A percentile compares a stretch with the other conserved stretches of the same genome.
These are phyloP conservation scores for Aegilops longissima DNA, from an alignment of 176 grass and related monocot genomes.

Conservation along the genomic window DNA sequence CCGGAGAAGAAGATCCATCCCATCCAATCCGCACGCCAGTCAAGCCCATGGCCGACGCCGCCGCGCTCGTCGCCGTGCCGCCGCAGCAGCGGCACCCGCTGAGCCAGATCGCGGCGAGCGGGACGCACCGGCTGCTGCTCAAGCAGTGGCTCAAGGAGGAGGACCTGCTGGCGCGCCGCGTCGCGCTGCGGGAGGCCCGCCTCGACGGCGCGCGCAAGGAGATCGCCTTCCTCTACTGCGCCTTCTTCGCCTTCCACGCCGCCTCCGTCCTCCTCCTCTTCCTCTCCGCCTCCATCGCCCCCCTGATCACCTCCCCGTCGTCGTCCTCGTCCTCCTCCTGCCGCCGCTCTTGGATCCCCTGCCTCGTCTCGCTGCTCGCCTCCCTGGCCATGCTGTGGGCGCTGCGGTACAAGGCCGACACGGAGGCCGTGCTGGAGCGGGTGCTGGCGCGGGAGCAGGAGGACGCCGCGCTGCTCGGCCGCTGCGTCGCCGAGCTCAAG, in stretches of 20 bases:
- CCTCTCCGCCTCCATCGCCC: conserved; percentile 17
- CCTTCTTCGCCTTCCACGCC: conserved; percentile 84
- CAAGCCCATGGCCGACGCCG: conserved; percentile 10
- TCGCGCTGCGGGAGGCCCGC: conserved; percentile 79
- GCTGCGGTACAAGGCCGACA: conserved; percentile 88
- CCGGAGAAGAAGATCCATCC: background rate
- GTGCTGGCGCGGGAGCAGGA: conserved; percentile 80
- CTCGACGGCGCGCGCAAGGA: conserved; percentile 65
- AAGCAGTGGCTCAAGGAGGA: conserved; percentile 94
- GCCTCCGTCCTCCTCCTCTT: conserved; percentile 70
- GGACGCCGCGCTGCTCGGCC: conserved; percentile 67
- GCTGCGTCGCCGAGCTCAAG: conserved; percentile 78
- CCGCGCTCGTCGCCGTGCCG: background rate
- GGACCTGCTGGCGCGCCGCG: conserved; percentile 67
- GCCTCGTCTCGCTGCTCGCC: conserved; percentile 69
- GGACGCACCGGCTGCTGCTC: conserved; percentile 85
- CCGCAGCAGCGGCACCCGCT: conserved; percentile 47
- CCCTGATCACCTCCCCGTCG: background rate
- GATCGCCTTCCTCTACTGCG: conserved; percentile 79
- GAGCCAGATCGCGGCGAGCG: conserved; percentile 70
- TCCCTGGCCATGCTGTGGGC: conserved; percentile 82
- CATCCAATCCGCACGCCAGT: no score
- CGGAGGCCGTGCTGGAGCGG: conserved; percentile 60
- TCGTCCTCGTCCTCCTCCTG: background rate
- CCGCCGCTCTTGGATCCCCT: conserved; percentile 77